phyloP scores from a whole-genome alignment of 352 stramenopile species.

The Paralagenidium karlingii region DNA sequence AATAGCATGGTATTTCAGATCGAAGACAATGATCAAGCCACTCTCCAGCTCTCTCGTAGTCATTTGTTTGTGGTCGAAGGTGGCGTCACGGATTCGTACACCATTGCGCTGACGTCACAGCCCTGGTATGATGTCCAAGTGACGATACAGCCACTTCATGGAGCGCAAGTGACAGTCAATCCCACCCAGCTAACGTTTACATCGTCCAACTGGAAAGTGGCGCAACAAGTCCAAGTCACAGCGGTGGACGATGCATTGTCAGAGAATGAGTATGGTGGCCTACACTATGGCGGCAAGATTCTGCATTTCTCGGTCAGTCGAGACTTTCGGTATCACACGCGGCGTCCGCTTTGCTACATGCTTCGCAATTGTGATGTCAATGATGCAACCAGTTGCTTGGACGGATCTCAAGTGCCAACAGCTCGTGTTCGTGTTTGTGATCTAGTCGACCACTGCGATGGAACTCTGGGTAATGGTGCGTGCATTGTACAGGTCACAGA shows the following conservation, averaged over 20 bases:
- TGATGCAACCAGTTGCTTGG: slow-evolving; percentile 15
- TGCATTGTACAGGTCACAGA: too few species aligned
- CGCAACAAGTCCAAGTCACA: slow-evolving; percentile 23
- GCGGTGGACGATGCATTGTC: slow-evolving; percentile 46
- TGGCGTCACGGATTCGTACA: slow-evolving; percentile 34
- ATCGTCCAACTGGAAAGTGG: slow-evolving; percentile 27
- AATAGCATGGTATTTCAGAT: slow-evolving; percentile 49
- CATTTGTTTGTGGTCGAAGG: slow-evolving; percentile 54
- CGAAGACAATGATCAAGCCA: slow-evolving; percentile 47
- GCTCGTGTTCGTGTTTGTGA: slow-evolving; percentile 33
- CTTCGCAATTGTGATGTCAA: slow-evolving; percentile 28
- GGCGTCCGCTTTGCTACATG: slow-evolving; percentile 45
- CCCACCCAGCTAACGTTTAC: slow-evolving; percentile 22
- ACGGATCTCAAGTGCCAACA: slow-evolving; percentile 1
- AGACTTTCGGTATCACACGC: slow-evolving; percentile 51
- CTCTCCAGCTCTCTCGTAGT: slow-evolving; percentile 30
- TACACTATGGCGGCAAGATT: slow-evolving; percentile 39
- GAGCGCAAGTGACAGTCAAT: slow-evolving; percentile 20
- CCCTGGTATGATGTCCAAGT: slow-evolving; percentile 49
- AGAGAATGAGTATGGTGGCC: slow-evolving; percentile 42
- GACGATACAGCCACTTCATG: slow-evolving; percentile 22
- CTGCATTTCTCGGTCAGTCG: slow-evolving; percentile 39
- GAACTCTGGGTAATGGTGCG: slow-evolving; percentile 32
- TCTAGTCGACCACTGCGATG: slow-evolving; percentile 16
- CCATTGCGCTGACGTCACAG: slow-evolving; percentile 31